Evolutionary conservation across 257 asterid genomes (phyloP), one percentile per base, ranked within the genome.

Genomic region (Eustoma russellianum): DNA sequence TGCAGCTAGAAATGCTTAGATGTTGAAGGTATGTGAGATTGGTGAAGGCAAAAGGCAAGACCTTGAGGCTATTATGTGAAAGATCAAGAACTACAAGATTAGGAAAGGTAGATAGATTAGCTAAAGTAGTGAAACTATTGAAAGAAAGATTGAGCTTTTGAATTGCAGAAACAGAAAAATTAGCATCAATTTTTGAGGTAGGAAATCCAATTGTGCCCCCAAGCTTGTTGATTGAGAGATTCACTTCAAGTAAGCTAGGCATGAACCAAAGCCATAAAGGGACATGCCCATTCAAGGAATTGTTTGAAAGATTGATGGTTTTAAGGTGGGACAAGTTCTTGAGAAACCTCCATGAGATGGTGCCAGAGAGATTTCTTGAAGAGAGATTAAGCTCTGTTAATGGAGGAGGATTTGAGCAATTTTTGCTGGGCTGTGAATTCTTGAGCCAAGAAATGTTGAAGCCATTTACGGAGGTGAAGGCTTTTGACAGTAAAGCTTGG

Each of bases 41-140:
- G 70, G 74, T 55, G 51, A 84, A 77, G 79, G 82, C 74, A 59
- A 57, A 56, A 8, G 92, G 89, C 5, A 80, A 49, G 33, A 0
- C 15, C 33, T 57, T 67, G 24, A 91, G 69, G 63, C 58, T 67
- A 59, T 87, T 91, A 19, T 70, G 74, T 30, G 98, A 84, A 5
- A 91, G 66, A 52, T 79, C 81, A 48, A 91, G 84, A 59, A 19
- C 67, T 13, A 41, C 71, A 2, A 87, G 67, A 64, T 79, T 74
- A 6, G 45, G 65, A 17, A 84, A 70, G 61, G 30, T 53, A 0
- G 87, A 69, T 40, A 83, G 56, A 57, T 56, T 55, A 24, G 59
- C 74, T n/a, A 87, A 72, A 63, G 57, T 77, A n/a, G 69, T 79
- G 46, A 91, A 82, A 85, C 98, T 72, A 71, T 91, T 91, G 53